Percentiles rank a stretch among this genome's conserved stretches.
Evolutionary conservation across 1,284 basidiomycete genomes (phyloP).

Genomic region (Melampsora americana): DNA sequence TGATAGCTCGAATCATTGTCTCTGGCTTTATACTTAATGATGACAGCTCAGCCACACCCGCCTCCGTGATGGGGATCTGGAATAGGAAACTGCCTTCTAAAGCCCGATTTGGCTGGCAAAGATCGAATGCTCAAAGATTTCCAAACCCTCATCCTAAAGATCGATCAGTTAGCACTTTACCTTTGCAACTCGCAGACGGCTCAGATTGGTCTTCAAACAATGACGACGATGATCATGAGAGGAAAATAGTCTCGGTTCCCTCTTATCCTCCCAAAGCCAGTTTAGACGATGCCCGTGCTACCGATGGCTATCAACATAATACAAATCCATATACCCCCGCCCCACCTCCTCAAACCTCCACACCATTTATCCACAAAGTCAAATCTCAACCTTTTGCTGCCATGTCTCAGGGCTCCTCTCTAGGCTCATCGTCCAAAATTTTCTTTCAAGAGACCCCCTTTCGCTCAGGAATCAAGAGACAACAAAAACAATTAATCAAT

Average conservation of each 20-base stretch:
- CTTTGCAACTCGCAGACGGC: conserved; percentile 5
- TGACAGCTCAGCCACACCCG: neutral
- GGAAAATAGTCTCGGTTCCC: conserved; percentile 62
- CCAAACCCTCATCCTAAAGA: conserved; percentile 2
- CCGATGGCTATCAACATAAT: neutral
- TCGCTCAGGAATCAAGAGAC: conserved; percentile 28
- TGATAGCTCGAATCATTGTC: conserved; percentile 81
- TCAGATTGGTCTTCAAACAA: conserved; percentile 13
- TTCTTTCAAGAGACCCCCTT: conserved; percentile 40
- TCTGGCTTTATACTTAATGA: conserved; percentile 89
- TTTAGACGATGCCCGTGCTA: neutral
- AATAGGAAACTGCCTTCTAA: conserved; percentile 3
- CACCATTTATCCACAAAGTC: neutral
- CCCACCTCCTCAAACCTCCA: neutral
- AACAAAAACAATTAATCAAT: conserved; percentile 46
- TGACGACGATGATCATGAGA: conserved; percentile 5
- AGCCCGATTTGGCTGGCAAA: neutral
- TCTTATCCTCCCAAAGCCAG: conserved; percentile 58
- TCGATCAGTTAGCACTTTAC: conserved; percentile 20
- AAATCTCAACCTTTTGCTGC: neutral
- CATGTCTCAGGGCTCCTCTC: conserved; percentile 19
- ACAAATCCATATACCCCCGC: neutral
- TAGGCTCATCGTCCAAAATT: conserved; percentile 1
- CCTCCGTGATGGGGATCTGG: neutral
- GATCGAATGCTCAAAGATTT: neutral